These are phyloP conservation scores for Lepidium sativum DNA, from an alignment of 345 rosid genomes.

Conservation along the genomic window DNA sequence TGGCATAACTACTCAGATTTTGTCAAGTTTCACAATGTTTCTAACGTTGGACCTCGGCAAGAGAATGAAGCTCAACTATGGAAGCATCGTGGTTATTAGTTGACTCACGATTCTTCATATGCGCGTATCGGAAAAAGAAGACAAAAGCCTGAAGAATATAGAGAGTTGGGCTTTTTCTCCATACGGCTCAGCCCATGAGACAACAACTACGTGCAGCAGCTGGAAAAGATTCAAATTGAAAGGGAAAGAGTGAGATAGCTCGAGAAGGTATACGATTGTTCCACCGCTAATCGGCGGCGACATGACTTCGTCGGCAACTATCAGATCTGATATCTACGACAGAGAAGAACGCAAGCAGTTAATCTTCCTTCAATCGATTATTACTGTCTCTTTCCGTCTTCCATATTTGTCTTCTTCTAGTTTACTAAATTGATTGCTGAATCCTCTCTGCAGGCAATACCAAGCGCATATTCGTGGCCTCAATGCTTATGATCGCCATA, in stretches of 20 bases:
- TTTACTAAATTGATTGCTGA: not conserved
- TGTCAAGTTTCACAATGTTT: not conserved
- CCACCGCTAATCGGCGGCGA: not conserved
- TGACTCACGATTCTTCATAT: too few species aligned
- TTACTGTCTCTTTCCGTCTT: not conserved
- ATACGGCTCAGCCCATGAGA: not conserved
- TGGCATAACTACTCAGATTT: not conserved
- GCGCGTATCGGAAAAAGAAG: too few species aligned
- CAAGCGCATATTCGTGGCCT: constrained; percentile 83
- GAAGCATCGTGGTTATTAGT: too few species aligned
- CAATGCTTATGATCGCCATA: constrained; percentile 87
- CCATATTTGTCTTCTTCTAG: not conserved
- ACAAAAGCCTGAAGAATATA: too few species aligned
- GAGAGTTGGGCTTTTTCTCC: too few species aligned
- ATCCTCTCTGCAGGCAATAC: constrained; percentile 53
- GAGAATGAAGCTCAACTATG: too few species aligned
- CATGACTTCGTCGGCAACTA: constrained; percentile 56
- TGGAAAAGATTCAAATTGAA: not conserved
- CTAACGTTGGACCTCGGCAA: too few species aligned
- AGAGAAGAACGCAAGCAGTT: constrained; percentile 87
- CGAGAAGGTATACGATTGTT: not conserved
- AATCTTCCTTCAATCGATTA: not conserved
- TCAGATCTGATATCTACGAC: constrained; percentile 66
- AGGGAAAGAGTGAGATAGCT: not conserved
- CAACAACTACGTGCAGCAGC: not conserved